phyloP scores from a whole-genome alignment of 192 early-diverging fungal genomes.

The Coemansia biformis region DNA sequence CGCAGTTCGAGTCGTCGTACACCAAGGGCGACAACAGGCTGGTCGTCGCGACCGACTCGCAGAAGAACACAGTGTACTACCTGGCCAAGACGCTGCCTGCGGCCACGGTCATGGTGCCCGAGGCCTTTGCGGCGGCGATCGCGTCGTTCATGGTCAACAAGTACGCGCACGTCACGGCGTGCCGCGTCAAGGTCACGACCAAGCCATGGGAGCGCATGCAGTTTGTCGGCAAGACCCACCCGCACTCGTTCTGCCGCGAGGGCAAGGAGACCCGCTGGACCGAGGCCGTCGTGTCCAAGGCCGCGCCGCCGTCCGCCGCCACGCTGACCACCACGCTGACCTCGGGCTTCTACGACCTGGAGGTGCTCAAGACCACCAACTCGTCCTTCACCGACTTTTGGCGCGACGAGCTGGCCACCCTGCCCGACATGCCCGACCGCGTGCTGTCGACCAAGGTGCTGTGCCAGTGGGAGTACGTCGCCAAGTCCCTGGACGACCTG shows the following conservation, averaged over 20 bases:
- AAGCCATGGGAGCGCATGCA: slow-evolving; percentile 73
- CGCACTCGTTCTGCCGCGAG: slow-evolving; percentile 67
- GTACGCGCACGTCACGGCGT: slow-evolving; percentile 63
- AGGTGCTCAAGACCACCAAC: slow-evolving; percentile 79
- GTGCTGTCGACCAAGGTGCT: slow-evolving; percentile 72
- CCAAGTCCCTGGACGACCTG: slow-evolving; percentile 8
- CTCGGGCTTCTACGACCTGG: slow-evolving; percentile 66
- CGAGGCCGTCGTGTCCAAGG: slow-evolving; percentile 49
- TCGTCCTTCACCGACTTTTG: slow-evolving; percentile 72
- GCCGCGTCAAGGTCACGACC: slow-evolving; percentile 61
- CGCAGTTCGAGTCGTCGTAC: slow-evolving; percentile 58
- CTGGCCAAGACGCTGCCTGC: slow-evolving; percentile 62
- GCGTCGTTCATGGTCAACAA: slow-evolving; percentile 65
- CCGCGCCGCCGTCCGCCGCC: slow-evolving; percentile 14
- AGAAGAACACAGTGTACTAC: slow-evolving; percentile 74
- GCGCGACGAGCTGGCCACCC: slow-evolving; percentile 67
- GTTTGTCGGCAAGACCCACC: slow-evolving; percentile 57
- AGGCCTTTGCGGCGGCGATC: slow-evolving; percentile 66
- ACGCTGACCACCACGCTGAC: slow-evolving; percentile 40
- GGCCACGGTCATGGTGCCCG: slow-evolving; percentile 62
- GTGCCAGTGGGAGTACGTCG: slow-evolving; percentile 57
- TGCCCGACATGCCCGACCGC: slow-evolving; percentile 69
- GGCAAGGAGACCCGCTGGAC: slow-evolving; percentile 65
- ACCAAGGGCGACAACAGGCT: slow-evolving; percentile 73
- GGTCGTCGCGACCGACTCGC: slow-evolving; percentile 70